Base-by-base conservation (phyloP, 805 yeast species). In the Zygosaccharomyces rouxii region DNA sequence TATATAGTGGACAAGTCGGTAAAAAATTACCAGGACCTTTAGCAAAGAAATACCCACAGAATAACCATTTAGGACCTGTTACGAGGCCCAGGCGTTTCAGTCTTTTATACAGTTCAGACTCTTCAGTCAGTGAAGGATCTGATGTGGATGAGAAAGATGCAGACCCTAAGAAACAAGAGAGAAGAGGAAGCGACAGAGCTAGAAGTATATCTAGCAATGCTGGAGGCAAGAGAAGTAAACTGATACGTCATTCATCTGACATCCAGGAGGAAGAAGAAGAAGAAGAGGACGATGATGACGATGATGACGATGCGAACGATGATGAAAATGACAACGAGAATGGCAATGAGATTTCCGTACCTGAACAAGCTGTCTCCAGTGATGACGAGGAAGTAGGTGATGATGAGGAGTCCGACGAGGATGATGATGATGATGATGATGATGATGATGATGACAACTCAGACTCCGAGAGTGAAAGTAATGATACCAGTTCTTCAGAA, bases 401-500 rank as follows among this genome's bases (percentile, higher is more conserved):
- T 43, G 71, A 61, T 7, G 29, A n/a, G 19, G 6, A 38, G 2
- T 14, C 16, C 3, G 29, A 21, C 21, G 29, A 23, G 25, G 38
- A 42, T 10, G 45, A 42, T 6, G 39, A 30, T 6, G 67, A 60
- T 7, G 71, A 66, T 9, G 72, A 66, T 16, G 73, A 66, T 11
- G 70, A 65, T 5, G 74, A 66, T 14, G 72, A 66, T 30, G 74
- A 73, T 18, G 71, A 72, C 31, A 73, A 66, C 26, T 67, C 64
- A 25, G 64, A 56, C 2, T 62, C 62, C 23, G 71, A 65, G 10
- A 65, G 62, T 14, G 69, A 69, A 10, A 63, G 63, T 14, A 60
- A 63, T 13, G 60, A 64, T 2, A 70, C 77, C 9, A 77, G 82
- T 9, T 79, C 84, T 0, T 84, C 79, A 56, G 88, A 81, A 55